Percentiles rank a stretch among this genome's conserved stretches.
phyloP scores from a whole-genome alignment of 805 yeast genomes.

The Candida xiaguanensis region DNA sequence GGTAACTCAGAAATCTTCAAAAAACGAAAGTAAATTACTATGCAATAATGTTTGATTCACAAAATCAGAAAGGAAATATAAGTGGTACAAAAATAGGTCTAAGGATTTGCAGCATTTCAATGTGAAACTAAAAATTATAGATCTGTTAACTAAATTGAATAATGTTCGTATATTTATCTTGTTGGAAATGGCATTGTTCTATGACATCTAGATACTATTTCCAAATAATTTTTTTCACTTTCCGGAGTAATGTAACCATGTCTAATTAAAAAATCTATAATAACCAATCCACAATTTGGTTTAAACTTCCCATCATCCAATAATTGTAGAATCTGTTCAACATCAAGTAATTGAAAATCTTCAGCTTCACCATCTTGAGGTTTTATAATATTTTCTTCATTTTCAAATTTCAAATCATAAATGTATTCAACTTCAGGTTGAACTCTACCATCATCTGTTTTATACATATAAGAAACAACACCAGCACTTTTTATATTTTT shows the following conservation, averaged over 20 bases:
- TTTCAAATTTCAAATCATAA: slow-evolving; percentile 63
- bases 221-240: slow-evolving; percentile 61
- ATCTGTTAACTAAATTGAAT: no score
- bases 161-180: slow-evolving; percentile 8
- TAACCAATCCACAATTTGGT: slow-evolving; percentile 80
- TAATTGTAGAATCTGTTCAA: slow-evolving; percentile 53
- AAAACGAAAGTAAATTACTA: no score
- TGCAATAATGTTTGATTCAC: no score
- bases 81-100: no score
- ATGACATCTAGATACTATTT: slow-evolving; percentile 59
- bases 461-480: slow-evolving; percentile 62
- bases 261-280: slow-evolving; percentile 83
- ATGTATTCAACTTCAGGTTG: slow-evolving; percentile 89
- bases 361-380: slow-evolving; percentile 60
- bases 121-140: no score
- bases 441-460: slow-evolving; percentile 47
- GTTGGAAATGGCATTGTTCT: slow-evolving; percentile 68
- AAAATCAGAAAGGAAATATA: no score
- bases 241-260: slow-evolving; percentile 70
- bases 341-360: slow-evolving; percentile 59
- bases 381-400: slow-evolving; percentile 41
- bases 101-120: no score
- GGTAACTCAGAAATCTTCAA: no score
- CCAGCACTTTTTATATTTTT: slow-evolving; percentile 52
- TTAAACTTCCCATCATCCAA: slow-evolving; percentile 66